Base-by-base conservation (phyloP, 495 filamentous ascomycete species). In the Penicillium pulvis region DNA sequence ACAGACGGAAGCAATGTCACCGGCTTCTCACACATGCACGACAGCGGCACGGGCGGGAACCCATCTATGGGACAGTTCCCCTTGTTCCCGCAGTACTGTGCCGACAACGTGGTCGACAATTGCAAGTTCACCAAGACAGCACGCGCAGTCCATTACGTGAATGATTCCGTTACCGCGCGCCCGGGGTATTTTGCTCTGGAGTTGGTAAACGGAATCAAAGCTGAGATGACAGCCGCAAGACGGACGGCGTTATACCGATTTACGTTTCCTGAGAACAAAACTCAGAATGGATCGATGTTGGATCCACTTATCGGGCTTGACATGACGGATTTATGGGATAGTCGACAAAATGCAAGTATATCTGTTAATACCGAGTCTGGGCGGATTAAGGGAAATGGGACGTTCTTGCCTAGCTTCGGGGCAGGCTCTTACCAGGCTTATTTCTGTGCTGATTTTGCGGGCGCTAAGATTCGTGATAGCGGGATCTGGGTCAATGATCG, bases 31-130 rank as follows among this genome's bases (percentile, higher is more conserved):
- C 76, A 84, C 14, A 76, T 89, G 75, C 88, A 91, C 63, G 88
- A 90, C 66, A 83, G 81, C 31, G 87, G 87, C 0, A 89, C 86
- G 12, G 87, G 87, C 11, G 87, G 87, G 6, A 75, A 80, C 19
- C 86, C 87, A 1, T 86, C 82, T n/a, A 71, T 90, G 35, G 88
- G 88, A 10, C 87, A 88, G 66, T 91, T 90, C 56, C 81, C 88
- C 10, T 67, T 90, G 12, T 90, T 91, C 57, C 82, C 87, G 4
- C 84, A 87, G 57, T 75, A 81, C 51, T 91, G 88, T 55, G 74
- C 81, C 0, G 80, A 75, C 23, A 80, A 87, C 56, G 80, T 83
- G 47, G 61, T 90, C 51, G 75, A 89, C 67, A 79, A 77, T 12
- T 91, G 87, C 66, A 75, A 70, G 8, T 90, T 84, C 59, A 76